Evolutionary conservation across 306 rosid species (phyloP).

Genomic region (Nissolia schottii): DNA sequence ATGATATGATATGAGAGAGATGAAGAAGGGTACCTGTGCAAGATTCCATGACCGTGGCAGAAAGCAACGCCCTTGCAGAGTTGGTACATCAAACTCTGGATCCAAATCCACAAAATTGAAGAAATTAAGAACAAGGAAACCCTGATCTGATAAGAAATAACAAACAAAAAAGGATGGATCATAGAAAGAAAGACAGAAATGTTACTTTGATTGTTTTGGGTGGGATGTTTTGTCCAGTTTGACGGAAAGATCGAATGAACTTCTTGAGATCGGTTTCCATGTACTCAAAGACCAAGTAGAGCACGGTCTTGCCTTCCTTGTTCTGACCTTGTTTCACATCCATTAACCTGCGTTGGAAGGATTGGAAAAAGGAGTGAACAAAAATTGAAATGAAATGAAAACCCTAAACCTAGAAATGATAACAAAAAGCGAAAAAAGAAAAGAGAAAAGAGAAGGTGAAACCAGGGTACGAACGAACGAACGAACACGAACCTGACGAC

Average conservation of each 20-base stretch:
- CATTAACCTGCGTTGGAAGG: slow-evolving; percentile 44
- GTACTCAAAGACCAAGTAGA: slow-evolving; percentile 85
- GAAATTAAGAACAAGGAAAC: not conserved
- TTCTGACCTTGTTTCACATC: slow-evolving; percentile 92
- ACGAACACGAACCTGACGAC: slow-evolving; percentile 67
- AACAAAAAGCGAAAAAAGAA: too few relatives aligned
- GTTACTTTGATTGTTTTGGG: slow-evolving; percentile 48
- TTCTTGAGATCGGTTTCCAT: slow-evolving; percentile 94
- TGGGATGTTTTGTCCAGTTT: slow-evolving; percentile 52
- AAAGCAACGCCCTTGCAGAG: slow-evolving; percentile 97
- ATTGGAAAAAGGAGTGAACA: too few relatives aligned
- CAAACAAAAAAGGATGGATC: not conserved
- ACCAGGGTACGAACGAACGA: too few relatives aligned
- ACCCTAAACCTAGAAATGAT: too few relatives aligned
- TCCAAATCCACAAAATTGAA: not conserved
- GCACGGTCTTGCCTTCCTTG: slow-evolving; percentile 88
- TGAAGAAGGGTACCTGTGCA: slow-evolving; percentile 50
- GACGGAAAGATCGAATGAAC: slow-evolving; percentile 65
- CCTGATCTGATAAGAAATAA: not conserved
- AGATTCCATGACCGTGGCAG: slow-evolving; percentile 94
- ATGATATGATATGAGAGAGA: not conserved
- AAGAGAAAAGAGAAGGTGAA: not conserved
- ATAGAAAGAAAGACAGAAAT: too few relatives aligned
- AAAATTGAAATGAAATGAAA: not conserved
- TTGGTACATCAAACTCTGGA: slow-evolving; percentile 83